These are phyloP conservation scores for Tothia fuscella DNA, from an alignment of 2,329 filamentous ascomycete species.

Conservation along the genomic window DNA sequence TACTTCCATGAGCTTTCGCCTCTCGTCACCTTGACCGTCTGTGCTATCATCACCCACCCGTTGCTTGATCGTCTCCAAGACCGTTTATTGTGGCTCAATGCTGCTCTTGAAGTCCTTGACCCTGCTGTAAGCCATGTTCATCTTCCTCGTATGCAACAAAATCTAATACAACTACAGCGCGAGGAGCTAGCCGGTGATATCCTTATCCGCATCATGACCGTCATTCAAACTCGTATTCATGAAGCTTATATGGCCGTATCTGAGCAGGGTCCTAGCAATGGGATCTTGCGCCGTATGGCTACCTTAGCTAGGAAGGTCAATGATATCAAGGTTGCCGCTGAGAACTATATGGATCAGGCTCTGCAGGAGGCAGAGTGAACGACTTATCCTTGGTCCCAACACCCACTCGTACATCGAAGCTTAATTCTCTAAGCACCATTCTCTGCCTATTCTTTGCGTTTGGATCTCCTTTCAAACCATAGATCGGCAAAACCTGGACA, in stretches of 20 bases:
- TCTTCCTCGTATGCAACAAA: neutral
- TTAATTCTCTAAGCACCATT: no score
- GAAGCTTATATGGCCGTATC: slow-evolving; percentile 44
- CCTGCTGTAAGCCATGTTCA: slow-evolving; percentile 34
- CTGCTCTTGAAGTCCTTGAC: slow-evolving; percentile 43
- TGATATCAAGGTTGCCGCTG: slow-evolving; percentile 15
- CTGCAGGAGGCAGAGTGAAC: no score
- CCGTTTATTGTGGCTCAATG: slow-evolving; percentile 47
- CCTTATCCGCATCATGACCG: slow-evolving; percentile 47
- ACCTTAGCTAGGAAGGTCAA: slow-evolving; percentile 27
- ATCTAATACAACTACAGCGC: slow-evolving; percentile 8
- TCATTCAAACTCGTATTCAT: slow-evolving; percentile 45
- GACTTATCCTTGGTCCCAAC: no score
- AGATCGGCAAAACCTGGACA: no score
- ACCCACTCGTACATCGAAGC: no score
- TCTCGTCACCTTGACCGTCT: slow-evolving; percentile 48
- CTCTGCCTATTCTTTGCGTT: no score
- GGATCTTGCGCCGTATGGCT: slow-evolving; percentile 40
- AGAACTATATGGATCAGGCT: no score
- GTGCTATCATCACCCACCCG: slow-evolving; percentile 47
- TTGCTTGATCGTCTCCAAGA: slow-evolving; percentile 41
- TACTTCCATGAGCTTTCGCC: slow-evolving; percentile 45
- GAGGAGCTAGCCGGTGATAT: slow-evolving; percentile 30
- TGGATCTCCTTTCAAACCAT: no score
- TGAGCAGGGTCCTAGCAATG: slow-evolving; percentile 38